Evolutionary conservation across 139 green algal species (phyloP).

Genomic region (Nannochloris sp.): DNA sequence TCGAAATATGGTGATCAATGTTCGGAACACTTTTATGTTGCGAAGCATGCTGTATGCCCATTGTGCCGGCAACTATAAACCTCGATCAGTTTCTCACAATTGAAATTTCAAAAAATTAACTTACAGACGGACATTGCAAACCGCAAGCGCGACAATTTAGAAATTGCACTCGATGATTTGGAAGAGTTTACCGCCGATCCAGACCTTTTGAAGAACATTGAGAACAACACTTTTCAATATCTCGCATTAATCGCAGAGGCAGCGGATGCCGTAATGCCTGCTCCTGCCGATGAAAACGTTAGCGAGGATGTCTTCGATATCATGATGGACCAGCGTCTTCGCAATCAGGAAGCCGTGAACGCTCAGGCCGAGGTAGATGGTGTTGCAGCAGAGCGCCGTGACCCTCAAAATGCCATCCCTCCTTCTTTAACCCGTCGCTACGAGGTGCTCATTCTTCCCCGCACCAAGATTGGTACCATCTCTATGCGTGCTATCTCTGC

Average conservation of each 20-base stretch:
- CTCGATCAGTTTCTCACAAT: background rate
- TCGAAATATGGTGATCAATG: background rate
- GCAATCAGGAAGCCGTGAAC: conserved; percentile 7
- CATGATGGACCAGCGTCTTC: conserved; percentile 45
- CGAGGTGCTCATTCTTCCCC: conserved; percentile 70
- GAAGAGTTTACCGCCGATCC: conserved; percentile 17
- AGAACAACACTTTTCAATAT: conserved; percentile 76
- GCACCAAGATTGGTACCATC: conserved; percentile 28
- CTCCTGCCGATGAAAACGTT: conserved; percentile 25
- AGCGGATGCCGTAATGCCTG: conserved; percentile 70
- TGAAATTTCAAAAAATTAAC: background rate
- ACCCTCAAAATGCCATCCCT: conserved; percentile 50
- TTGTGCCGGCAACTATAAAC: too few species aligned
- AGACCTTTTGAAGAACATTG: conserved; percentile 48
- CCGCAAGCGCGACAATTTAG: conserved; percentile 49
- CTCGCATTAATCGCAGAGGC: conserved; percentile 67
- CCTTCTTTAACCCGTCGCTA: conserved; percentile 73
- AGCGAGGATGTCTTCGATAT: conserved; percentile 77
- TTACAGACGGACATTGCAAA: conserved; percentile 90
- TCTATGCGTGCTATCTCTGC: conserved; percentile 46
- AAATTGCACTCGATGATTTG: conserved; percentile 76
- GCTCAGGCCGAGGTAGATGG: conserved; percentile 24
- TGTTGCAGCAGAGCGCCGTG: conserved; percentile 1
- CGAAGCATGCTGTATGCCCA: too few species aligned
- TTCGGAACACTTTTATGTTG: too few species aligned